Conservation (phyloP, 129 eudicot genomes). For the Flaveria trinervia region DNA sequence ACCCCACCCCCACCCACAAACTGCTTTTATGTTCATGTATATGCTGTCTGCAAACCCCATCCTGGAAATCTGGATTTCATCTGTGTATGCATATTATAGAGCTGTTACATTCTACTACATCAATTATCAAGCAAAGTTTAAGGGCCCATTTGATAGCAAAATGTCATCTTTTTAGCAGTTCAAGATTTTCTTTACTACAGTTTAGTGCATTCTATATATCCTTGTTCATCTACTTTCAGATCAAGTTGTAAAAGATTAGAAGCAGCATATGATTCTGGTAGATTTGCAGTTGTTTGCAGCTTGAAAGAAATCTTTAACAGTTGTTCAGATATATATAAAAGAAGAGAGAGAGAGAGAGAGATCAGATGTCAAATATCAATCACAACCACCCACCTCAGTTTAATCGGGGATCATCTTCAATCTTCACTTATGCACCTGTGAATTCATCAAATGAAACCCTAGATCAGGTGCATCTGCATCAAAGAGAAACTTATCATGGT, state of each 20-base stretch:
- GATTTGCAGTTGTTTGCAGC: slow-evolving; percentile 7
- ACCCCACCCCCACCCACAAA: slow-evolving; percentile 9
- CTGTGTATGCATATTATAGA: slow-evolving; percentile 29
- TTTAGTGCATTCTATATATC: neutral
- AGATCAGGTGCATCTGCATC: slow-evolving; percentile 49
- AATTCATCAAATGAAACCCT: slow-evolving; percentile 45
- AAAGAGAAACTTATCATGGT: slow-evolving; percentile 26
- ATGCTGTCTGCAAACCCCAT: slow-evolving; percentile 23
- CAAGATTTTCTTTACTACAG: slow-evolving; percentile 28
- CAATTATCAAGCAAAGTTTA: slow-evolving; percentile 18
- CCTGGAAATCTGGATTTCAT: slow-evolving; percentile 33
- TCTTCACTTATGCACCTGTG: slow-evolving; percentile 24
- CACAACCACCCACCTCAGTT: slow-evolving; percentile 35
- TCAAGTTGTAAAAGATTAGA: neutral
- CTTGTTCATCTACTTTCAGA: neutral
- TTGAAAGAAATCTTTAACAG: slow-evolving; percentile 13
- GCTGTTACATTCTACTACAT: slow-evolving; percentile 32
- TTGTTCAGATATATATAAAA: neutral
- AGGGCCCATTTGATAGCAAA: slow-evolving; percentile 33
- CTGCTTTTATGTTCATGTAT: slow-evolving; percentile 15
- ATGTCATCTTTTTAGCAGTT: slow-evolving; percentile 26
- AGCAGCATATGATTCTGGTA: too few relatives aligned
- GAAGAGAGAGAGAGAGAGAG: slow-evolving; percentile 19
- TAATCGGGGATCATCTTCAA: slow-evolving; percentile 38
- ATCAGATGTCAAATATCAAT: slow-evolving; percentile 16